phyloP scores from a whole-genome alignment of 2,329 filamentous ascomycete species.

The Penicillium sp. region DNA sequence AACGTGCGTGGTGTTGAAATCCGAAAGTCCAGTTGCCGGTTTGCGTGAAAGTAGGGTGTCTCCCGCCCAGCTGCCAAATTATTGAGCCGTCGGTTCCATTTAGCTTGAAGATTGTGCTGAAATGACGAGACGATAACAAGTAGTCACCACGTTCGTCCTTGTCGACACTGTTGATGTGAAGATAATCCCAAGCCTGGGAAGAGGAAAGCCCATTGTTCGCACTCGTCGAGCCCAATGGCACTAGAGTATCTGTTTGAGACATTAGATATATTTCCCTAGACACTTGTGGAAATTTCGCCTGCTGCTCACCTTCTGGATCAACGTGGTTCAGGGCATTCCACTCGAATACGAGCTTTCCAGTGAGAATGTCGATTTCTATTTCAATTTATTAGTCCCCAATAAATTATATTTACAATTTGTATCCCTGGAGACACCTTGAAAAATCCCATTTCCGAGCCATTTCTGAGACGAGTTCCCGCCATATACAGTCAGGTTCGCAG shows the following conservation, averaged over 20 bases:
- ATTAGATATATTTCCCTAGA: neutral
- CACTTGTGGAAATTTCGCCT: no score
- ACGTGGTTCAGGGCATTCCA: conserved; percentile 10
- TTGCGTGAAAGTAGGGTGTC: conserved; percentile 15
- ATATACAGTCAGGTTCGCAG: conserved; percentile 46
- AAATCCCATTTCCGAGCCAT: conserved; percentile 57
- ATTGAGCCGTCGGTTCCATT: conserved; percentile 30
- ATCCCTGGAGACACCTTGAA: conserved; percentile 55
- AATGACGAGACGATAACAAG: conserved; percentile 32
- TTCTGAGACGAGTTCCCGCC: conserved; percentile 51
- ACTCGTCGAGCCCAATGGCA: neutral
- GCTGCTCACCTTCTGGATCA: conserved; percentile 4
- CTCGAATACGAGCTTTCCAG: conserved; percentile 7
- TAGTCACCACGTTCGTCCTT: conserved; percentile 30
- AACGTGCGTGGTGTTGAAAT: conserved; percentile 29
- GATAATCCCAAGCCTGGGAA: conserved; percentile 33
- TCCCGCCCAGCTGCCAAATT: conserved; percentile 34
- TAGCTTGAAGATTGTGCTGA: conserved; percentile 33
- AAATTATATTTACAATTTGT: no score
- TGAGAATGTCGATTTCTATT: conserved; percentile 4
- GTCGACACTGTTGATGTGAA: conserved; percentile 32
- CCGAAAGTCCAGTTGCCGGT: conserved; percentile 46
- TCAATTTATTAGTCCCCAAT: no score
- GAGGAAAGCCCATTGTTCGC: conserved; percentile 22
- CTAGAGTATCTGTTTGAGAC: neutral